These are phyloP conservation scores for Thelonectria rubi DNA, from an alignment of 2,329 filamentous ascomycete species.

Conservation along the genomic window DNA sequence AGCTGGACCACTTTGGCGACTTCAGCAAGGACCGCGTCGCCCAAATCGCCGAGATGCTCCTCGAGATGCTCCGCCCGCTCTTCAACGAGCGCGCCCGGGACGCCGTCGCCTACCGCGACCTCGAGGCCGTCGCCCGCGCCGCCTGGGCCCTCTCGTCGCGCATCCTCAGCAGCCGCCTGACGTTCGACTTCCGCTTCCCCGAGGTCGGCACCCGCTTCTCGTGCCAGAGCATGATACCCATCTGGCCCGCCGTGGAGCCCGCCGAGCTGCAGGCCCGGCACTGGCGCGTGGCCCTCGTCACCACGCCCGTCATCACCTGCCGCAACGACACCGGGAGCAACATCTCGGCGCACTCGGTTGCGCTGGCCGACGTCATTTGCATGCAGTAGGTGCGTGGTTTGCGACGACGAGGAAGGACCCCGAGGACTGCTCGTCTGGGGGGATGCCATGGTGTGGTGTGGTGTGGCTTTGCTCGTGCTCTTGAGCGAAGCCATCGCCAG, in stretches of 20 bases:
- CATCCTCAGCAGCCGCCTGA: conserved; percentile 56
- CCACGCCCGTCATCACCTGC: conserved; percentile 64
- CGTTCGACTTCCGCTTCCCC: conserved; percentile 60
- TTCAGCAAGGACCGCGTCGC: conserved; percentile 49
- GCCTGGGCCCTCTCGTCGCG: conserved; percentile 58
- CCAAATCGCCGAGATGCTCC: conserved; percentile 54
- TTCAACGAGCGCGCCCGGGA: conserved; percentile 49
- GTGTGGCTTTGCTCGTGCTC: neutral
- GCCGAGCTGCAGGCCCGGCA: conserved; percentile 59
- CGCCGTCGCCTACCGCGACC: conserved; percentile 52
- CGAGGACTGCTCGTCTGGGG: too few species aligned
- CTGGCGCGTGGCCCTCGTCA: conserved; percentile 62
- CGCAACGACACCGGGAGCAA: conserved; percentile 59
- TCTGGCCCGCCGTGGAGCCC: conserved; percentile 54
- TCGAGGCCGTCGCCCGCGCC: conserved; percentile 51
- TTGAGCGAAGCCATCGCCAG: neutral
- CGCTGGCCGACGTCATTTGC: conserved; percentile 58
- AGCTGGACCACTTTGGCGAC: conserved; percentile 41
- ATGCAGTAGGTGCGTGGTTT: conserved; percentile 51
- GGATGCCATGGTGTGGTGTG: too few species aligned
- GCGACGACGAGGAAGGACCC: neutral
- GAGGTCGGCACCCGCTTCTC: conserved; percentile 60
- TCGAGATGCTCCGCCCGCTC: conserved; percentile 51
- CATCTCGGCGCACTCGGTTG: conserved; percentile 55
- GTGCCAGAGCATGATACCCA: conserved; percentile 56